Percentiles rank a stretch among this genome's conserved stretches.
phyloP scores from a whole-genome alignment of 192 early-diverging fungal genomes.

The Diversispora epigaea region DNA sequence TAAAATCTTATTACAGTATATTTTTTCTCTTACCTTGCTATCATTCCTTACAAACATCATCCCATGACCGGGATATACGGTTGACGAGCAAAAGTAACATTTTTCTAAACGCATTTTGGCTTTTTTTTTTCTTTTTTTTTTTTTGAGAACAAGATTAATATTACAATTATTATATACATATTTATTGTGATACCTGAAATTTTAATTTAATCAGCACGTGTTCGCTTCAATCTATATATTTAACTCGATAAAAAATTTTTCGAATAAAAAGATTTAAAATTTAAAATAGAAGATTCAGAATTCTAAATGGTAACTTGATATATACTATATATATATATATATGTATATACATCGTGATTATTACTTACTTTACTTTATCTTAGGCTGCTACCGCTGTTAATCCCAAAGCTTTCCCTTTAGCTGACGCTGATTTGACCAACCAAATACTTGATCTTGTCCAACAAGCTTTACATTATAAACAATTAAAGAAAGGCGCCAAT shows the following conservation, averaged over 20 bases:
- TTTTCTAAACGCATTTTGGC: slow-evolving; percentile 89
- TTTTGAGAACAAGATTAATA: background rate
- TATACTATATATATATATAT: too few relatives aligned
- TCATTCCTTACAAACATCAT: slow-evolving; percentile 99
- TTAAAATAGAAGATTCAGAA: too few relatives aligned
- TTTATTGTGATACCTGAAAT: too few relatives aligned
- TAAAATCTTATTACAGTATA: background rate
- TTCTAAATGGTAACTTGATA: too few relatives aligned
- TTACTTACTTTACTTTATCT: background rate
- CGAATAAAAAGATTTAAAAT: too few relatives aligned
- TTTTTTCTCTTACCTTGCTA: slow-evolving; percentile 69
- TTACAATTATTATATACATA: too few relatives aligned
- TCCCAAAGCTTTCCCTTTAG: slow-evolving; percentile 85
- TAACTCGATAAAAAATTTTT: too few relatives aligned
- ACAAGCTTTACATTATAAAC: slow-evolving; percentile 99
- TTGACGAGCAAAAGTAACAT: slow-evolving; percentile 98
- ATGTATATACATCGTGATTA: background rate
- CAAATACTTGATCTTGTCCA: slow-evolving; percentile 96
- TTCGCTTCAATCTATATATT: too few relatives aligned
- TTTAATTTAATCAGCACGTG: too few relatives aligned
- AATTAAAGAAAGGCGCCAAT: slow-evolving; percentile 99
- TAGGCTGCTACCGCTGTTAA: slow-evolving; percentile 45
- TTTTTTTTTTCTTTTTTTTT: slow-evolving; percentile 26
- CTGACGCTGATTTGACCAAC: slow-evolving; percentile 85
- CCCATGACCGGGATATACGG: slow-evolving; percentile 96